Percentiles rank a stretch among this genome's conserved stretches.
Evolutionary conservation across 257 asterid species (phyloP).

Genomic region (Linaria vulgaris): DNA sequence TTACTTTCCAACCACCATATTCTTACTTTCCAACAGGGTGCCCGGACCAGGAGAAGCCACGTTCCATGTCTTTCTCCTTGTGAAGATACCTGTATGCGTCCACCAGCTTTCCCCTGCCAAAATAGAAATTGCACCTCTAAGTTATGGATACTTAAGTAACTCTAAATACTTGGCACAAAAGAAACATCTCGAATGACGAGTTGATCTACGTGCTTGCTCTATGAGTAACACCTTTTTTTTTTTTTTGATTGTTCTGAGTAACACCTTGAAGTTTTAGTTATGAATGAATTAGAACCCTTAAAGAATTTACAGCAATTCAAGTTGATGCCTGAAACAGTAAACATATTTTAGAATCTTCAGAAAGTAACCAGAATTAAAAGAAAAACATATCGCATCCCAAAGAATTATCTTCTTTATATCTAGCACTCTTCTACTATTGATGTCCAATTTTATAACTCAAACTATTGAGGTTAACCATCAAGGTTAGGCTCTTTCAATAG

Average conservation of each 20-base stretch:
- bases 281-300: background rate
- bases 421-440: no score
- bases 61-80: constrained; percentile 74
- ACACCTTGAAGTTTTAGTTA: constrained; percentile 3
- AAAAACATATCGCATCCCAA: no score
- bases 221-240: background rate
- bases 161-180: constrained; percentile 7
- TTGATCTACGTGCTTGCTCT: no score
- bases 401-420: no score
- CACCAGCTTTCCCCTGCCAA: constrained; percentile 67
- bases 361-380: no score
- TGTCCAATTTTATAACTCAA: no score
- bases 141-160: constrained; percentile 10
- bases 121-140: constrained; percentile 10
- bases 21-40: constrained; percentile 90
- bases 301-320: background rate
- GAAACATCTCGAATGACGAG: background rate
- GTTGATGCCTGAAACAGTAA: background rate
- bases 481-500: no score
- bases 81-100: constrained; percentile 85
- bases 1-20: constrained; percentile 61
- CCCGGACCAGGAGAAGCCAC: constrained; percentile 98
- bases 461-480: no score
- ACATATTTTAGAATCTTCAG: no score
- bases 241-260: no score